A percentile compares a stretch with the other conserved stretches of the same genome.
These are phyloP conservation scores for Talaromyces sp. DNA, from an alignment of 2,329 filamentous ascomycete species.

Conservation along the genomic window DNA sequence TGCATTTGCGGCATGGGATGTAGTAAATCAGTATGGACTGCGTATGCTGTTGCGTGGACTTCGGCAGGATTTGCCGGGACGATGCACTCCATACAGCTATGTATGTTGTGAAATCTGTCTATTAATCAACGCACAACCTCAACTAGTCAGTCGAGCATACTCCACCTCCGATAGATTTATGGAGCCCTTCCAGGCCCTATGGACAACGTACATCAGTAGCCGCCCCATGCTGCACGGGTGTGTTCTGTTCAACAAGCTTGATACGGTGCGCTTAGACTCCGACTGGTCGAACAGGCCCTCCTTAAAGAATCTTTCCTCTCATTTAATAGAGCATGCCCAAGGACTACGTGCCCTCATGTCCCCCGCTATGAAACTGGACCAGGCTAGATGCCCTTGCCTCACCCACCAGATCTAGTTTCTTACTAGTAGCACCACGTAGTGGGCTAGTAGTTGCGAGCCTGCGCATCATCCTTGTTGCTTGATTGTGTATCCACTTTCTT, in stretches of 20 bases:
- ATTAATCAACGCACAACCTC: not conserved
- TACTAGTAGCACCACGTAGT: not conserved
- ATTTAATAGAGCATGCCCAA: not conserved
- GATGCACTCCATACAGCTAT: not conserved
- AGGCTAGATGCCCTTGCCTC: conserved; percentile 8
- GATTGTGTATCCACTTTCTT: not conserved
- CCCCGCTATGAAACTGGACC: not conserved
- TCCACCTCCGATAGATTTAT: not conserved
- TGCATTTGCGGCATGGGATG: not conserved
- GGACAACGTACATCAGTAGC: not conserved
- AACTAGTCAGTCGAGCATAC: not conserved
- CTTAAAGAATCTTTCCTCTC: not conserved
- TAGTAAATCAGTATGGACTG: not conserved
- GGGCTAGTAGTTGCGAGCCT: not conserved
- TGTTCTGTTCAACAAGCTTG: not conserved
- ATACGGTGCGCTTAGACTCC: not conserved
- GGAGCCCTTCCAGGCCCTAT: conserved; percentile 1
- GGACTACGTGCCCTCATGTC: not conserved
- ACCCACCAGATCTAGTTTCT: not conserved
- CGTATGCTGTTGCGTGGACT: not conserved
- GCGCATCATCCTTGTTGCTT: not conserved
- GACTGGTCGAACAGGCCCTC: not conserved
- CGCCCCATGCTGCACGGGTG: not conserved
- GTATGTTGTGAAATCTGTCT: not conserved
- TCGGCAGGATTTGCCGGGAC: too few species aligned